phyloP scores from a whole-genome alignment of 306 rosid genomes.

The Trifolium pratense region DNA sequence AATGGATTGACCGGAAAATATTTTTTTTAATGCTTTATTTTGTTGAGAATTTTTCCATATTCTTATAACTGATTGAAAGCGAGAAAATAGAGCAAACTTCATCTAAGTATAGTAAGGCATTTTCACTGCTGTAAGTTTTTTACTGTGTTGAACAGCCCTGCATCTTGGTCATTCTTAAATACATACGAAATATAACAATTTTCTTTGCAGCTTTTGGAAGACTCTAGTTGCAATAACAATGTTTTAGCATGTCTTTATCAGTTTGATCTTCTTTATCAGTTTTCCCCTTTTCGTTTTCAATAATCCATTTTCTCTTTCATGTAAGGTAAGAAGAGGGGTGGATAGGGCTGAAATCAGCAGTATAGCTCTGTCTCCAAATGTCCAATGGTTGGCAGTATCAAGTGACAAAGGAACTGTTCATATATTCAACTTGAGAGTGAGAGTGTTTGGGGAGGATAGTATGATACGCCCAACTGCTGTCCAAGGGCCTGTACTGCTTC shows the following conservation, averaged over 20 bases:
- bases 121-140: neutral
- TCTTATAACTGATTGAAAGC: neutral
- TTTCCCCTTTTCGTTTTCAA: neutral
- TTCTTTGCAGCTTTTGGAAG: neutral
- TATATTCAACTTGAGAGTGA: slow-evolving; percentile 84
- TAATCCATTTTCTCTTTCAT: slow-evolving; percentile 17
- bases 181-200: neutral
- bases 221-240: neutral
- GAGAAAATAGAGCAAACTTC: neutral
- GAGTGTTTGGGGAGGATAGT: slow-evolving; percentile 71
- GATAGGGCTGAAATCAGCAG: slow-evolving; percentile 91
- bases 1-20: slow-evolving; percentile 24
- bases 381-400: slow-evolving; percentile 93
- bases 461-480: slow-evolving; percentile 46
- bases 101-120: neutral
- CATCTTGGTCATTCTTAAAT: neutral
- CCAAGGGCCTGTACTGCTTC: slow-evolving; percentile 62
- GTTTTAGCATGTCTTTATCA: neutral
- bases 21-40: slow-evolving; percentile 7
- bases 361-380: slow-evolving; percentile 81
- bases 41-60: neutral
- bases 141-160: neutral
- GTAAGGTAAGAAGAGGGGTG: slow-evolving; percentile 90
- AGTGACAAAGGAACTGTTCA: slow-evolving; percentile 97
- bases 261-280: slow-evolving; percentile 27